phyloP scores from a whole-genome alignment of 345 rosid genomes.

The Linum lewisii region DNA sequence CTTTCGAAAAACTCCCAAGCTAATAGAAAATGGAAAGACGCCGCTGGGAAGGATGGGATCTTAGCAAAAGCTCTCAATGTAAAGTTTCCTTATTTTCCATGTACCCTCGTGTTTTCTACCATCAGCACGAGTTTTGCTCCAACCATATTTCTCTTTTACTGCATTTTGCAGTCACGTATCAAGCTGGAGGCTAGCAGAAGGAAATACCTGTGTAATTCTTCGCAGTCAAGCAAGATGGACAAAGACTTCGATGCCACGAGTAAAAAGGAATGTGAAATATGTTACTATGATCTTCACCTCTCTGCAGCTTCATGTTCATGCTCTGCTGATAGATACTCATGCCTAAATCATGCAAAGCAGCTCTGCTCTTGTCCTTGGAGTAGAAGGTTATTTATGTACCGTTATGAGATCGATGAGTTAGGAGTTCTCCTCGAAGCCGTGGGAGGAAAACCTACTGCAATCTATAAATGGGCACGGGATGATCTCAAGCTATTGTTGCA shows the following conservation, averaged over 20 bases:
- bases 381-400: constrained; percentile 39
- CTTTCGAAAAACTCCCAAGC: constrained; percentile 27
- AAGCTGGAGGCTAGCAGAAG: constrained; percentile 39
- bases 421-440: constrained; percentile 49
- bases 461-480: constrained; percentile 37
- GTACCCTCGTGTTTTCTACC: neutral
- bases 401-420: constrained; percentile 40
- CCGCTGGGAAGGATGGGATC: constrained; percentile 44
- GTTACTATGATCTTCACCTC: constrained; percentile 53
- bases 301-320: constrained; percentile 55
- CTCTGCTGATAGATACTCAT: constrained; percentile 43
- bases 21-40: constrained; percentile 37
- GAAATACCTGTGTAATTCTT: constrained; percentile 33
- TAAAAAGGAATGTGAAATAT: constrained; percentile 47
- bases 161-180: constrained; percentile 37
- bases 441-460: constrained; percentile 42
- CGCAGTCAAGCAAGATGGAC: constrained; percentile 36
- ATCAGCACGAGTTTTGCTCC: neutral
- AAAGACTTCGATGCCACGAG: constrained; percentile 27
- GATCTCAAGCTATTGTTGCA: constrained; percentile 25
- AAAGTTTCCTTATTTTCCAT: constrained; percentile 5
- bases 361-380: constrained; percentile 58
- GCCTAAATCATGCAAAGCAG: constrained; percentile 48
- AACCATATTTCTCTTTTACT: neutral
- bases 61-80: constrained; percentile 54